A percentile compares a stretch with the other conserved stretches of the same genome.
phyloP scores from a whole-genome alignment of 768 basidiomycete genomes.

The Fomitopsis serialis region DNA sequence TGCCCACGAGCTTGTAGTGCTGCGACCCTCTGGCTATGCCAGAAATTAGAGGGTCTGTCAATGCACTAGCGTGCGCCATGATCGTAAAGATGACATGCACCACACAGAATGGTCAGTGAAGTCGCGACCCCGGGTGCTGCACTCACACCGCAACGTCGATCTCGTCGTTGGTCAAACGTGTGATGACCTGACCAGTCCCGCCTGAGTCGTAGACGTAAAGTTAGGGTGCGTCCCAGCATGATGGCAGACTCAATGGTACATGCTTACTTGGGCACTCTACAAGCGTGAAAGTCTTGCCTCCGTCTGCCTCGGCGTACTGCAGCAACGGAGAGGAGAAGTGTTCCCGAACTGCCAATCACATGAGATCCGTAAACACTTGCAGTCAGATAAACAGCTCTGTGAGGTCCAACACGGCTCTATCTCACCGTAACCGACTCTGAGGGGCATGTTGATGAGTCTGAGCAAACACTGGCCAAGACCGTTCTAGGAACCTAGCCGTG shows the following conservation, averaged over 20 bases:
- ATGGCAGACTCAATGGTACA: not conserved
- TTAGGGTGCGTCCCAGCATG: not conserved
- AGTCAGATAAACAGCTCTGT: not conserved
- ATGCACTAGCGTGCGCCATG: slow-evolving; percentile 46
- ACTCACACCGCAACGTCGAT: slow-evolving; percentile 80
- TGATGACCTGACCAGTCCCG: slow-evolving; percentile 82
- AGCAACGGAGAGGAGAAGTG: slow-evolving; percentile 93
- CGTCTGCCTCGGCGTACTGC: slow-evolving; percentile 71
- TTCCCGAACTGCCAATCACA: slow-evolving; percentile 51
- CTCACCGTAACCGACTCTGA: slow-evolving; percentile 8
- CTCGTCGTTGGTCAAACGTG: slow-evolving; percentile 65
- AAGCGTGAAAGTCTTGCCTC: slow-evolving; percentile 68
- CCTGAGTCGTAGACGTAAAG: slow-evolving; percentile 37
- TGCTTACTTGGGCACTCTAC: slow-evolving; percentile 83
- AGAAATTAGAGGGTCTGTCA: slow-evolving; percentile 88
- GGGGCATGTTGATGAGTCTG: not conserved
- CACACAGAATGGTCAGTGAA: no score
- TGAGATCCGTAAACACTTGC: not conserved
- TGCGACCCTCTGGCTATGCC: slow-evolving; percentile 88
- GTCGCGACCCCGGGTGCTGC: slow-evolving; percentile 2
- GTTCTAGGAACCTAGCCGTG: no score
- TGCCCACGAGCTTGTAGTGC: slow-evolving; percentile 88
- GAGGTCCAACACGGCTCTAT: not conserved
- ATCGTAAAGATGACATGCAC: not conserved
- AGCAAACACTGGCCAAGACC: no score